phyloP scores from a whole-genome alignment of 2,329 filamentous ascomycete species.

The Alternaria burnsii region DNA sequence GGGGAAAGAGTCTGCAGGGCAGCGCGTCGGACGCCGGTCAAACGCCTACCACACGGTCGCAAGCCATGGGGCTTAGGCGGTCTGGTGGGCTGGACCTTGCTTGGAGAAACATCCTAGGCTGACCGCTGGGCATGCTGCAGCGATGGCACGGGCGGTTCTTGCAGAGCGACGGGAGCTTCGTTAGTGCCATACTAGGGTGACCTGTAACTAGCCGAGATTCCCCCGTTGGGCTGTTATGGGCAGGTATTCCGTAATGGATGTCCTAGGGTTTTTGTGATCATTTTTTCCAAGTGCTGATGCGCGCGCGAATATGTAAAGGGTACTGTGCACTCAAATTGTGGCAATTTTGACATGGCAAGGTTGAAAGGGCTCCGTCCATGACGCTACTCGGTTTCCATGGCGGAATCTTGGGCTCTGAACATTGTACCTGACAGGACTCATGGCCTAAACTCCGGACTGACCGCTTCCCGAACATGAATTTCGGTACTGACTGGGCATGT shows the following conservation, averaged over 20 bases:
- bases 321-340: slow-evolving; percentile 3
- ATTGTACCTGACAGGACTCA: slow-evolving; percentile 8
- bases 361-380: not conserved
- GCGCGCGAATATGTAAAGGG: slow-evolving; percentile 10
- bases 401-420: slow-evolving; percentile 1
- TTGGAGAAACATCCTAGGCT: slow-evolving; percentile 30
- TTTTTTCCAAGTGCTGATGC: slow-evolving; percentile 9
- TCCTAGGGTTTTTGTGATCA: slow-evolving; percentile 13
- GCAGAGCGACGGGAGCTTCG: slow-evolving; percentile 35
- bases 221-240: slow-evolving; percentile 37
- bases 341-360: slow-evolving; percentile 6
- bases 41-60: slow-evolving; percentile 38
- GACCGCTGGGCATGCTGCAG: slow-evolving; percentile 35
- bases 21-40: slow-evolving; percentile 35
- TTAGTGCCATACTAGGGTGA: slow-evolving; percentile 24
- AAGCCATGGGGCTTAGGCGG: slow-evolving; percentile 37
- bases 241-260: slow-evolving; percentile 30
- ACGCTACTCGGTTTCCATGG: not conserved
- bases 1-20: slow-evolving; percentile 39
- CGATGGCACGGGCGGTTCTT: slow-evolving; percentile 36
- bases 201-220: slow-evolving; percentile 35
- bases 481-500: slow-evolving; percentile 19
- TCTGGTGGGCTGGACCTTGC: slow-evolving; percentile 36
- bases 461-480: slow-evolving; percentile 16
- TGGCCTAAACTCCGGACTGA: slow-evolving; percentile 19